These are phyloP conservation scores for Exophiala spinifera DNA, from an alignment of 2,329 filamentous ascomycete species.

Conservation along the genomic window DNA sequence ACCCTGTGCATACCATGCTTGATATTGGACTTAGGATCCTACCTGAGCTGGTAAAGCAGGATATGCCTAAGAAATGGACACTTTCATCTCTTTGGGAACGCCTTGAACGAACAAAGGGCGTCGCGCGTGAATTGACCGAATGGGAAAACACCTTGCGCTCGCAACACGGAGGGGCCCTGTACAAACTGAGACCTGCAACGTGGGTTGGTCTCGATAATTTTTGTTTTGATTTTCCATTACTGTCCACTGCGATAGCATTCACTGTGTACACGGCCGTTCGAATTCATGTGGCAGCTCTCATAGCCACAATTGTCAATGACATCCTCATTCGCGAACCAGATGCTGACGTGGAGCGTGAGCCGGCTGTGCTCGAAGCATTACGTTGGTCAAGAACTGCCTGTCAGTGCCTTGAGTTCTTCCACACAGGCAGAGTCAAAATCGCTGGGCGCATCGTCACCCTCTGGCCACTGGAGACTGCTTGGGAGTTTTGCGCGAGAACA, in stretches of 20 bases:
- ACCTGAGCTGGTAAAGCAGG: slow-evolving; percentile 21
- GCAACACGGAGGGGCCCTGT: slow-evolving; percentile 8
- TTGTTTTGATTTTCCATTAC: slow-evolving; percentile 12
- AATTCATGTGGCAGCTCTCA: slow-evolving; percentile 17
- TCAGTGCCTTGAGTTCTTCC: slow-evolving; percentile 24
- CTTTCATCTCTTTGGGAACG: slow-evolving; percentile 6
- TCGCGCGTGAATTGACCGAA: slow-evolving; percentile 11
- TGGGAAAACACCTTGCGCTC: slow-evolving; percentile 15
- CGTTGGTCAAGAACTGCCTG: slow-evolving; percentile 20
- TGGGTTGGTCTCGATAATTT: slow-evolving; percentile 15
- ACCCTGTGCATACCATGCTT: slow-evolving; percentile 19
- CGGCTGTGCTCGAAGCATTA: slow-evolving; percentile 16
- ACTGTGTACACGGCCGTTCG: slow-evolving; percentile 21
- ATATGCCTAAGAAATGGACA: slow-evolving; percentile 12
- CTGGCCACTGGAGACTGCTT: slow-evolving; percentile 21
- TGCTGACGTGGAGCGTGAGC: slow-evolving; percentile 7
- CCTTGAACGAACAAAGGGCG: slow-evolving; percentile 3
- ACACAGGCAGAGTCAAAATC: slow-evolving; percentile 10
- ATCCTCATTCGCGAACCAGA: slow-evolving; percentile 6
- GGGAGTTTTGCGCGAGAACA: slow-evolving; percentile 12
- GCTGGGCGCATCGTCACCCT: slow-evolving; percentile 17
- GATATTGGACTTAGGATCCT: slow-evolving; percentile 17
- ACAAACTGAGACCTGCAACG: slow-evolving; percentile 9
- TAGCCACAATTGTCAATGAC: slow-evolving; percentile 10
- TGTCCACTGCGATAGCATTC: slow-evolving; percentile 12